Conservation (phyloP, 176 grass and related monocot genomes). For the Aegilops sharonensis region DNA sequence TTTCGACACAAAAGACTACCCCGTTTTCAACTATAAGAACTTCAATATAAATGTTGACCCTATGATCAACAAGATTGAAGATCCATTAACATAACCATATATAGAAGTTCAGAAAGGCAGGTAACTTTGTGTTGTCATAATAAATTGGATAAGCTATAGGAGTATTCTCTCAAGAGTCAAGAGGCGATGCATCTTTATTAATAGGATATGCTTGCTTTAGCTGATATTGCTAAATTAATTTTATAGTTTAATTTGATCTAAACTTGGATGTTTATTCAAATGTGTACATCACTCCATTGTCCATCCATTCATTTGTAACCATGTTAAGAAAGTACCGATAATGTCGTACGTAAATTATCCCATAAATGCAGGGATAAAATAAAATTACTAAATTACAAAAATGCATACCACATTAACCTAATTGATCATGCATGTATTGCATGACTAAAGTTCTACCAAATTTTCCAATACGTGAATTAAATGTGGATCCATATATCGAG, state of each 20-base stretch:
- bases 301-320: background rate
- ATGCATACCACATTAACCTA: background rate
- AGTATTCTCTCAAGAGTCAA: background rate
- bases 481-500: background rate
- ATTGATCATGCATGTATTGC: background rate
- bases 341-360: background rate
- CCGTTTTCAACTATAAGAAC: background rate
- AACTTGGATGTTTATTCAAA: background rate
- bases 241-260: background rate
- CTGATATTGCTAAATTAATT: background rate
- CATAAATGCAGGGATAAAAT: background rate
- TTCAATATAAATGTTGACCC: background rate
- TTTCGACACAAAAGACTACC: background rate
- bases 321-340: background rate
- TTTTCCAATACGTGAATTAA: background rate
- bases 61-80: background rate
- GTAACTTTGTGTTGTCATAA: background rate
- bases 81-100: background rate
- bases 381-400: background rate
- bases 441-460: background rate
- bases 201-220: background rate
- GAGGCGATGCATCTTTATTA: background rate
- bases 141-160: background rate
- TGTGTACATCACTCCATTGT: background rate
- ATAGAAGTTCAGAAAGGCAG: background rate